Base-by-base conservation (phyloP, 2,329 filamentous ascomycete genomes). In the Alternaria novae-zelandiae region DNA sequence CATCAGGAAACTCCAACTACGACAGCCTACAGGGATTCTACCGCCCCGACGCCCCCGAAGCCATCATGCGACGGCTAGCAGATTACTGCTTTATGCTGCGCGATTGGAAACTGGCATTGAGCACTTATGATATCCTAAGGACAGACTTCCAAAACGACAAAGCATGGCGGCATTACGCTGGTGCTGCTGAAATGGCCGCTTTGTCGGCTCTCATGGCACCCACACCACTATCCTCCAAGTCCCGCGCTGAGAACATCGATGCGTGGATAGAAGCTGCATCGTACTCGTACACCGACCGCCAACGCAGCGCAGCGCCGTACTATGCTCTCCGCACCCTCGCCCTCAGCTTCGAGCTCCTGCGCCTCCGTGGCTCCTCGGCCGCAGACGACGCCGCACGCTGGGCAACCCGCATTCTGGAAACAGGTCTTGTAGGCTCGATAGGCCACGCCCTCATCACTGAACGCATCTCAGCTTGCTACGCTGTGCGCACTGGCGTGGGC, bases 81-180 rank as follows among this genome's bases (percentile, higher is more conserved):
- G 96, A 99, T 78, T 98, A 95, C 80, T 90, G 94, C 11, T 97
- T 99, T 75, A 97, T 99, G 94, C 86, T 99, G 41, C 89, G 96
- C 30, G 96, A 99, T 79, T 99, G 91, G 89, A 97, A 96, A 80
- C 83, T 99, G 36, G 93, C 96, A 10, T 88, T 96, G 71, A 94
- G 91, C 12, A 97, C 93, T 0, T 99, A 97, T 77, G 95, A 99
- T 61, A 86, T 99, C 6, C 82, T 99, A 9, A 89, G 93, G 57
- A 88, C 90, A 8, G 96, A 99, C 78, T 99, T 95, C 79, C 90
- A 89, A 75, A 96, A 96, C 76, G 94, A 97, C 78, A 98, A 98
- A 79, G 96, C 96, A 1, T 99, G 96, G 96, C 93, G 89, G 72
- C 92, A 98, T 75, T 93, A 97, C 77, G 96, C 96, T 0, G 95